A percentile compares a stretch with the other conserved stretches of the same genome.
Evolutionary conservation across 495 filamentous ascomycete species (phyloP).

Genomic region (Podospora pseudocomata): DNA sequence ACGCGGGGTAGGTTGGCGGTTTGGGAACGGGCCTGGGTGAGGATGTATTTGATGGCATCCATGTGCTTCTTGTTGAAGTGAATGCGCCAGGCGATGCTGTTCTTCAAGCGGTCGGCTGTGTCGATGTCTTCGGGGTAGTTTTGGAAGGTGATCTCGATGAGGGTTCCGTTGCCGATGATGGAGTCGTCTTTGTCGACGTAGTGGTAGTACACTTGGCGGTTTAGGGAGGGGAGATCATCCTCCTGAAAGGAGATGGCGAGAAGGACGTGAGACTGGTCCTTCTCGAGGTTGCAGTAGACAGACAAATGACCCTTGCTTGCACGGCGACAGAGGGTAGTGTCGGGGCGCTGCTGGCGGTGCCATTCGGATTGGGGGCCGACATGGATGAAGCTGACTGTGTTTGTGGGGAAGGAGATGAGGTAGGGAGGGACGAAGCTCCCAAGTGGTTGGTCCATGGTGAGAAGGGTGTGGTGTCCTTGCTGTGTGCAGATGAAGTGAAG

Average conservation of each 20-base stretch:
- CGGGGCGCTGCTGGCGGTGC: background rate
- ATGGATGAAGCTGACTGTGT: background rate
- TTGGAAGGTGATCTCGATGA: background rate
- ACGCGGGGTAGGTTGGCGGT: background rate
- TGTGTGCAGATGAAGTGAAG: background rate
- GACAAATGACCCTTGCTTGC: background rate
- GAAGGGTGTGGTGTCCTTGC: background rate
- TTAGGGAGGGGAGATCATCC: background rate
- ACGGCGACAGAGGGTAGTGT: background rate
- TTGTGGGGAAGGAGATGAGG: background rate
- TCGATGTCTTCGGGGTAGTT: background rate
- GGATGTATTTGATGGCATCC: background rate
- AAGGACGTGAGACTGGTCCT: background rate
- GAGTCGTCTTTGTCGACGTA: constrained; percentile 3
- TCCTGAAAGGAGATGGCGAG: background rate
- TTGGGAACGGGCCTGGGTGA: background rate
- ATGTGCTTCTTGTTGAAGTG: background rate
- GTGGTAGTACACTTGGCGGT: constrained; percentile 11
- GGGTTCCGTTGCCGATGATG: background rate
- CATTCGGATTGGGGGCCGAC: background rate
- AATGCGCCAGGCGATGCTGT: background rate
- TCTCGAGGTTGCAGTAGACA: background rate
- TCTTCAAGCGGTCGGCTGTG: background rate
- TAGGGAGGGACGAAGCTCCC: background rate
- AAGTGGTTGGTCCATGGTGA: background rate